Conservation (phyloP, 1,284 basidiomycete genomes). For the Volvariella surrecta region DNA sequence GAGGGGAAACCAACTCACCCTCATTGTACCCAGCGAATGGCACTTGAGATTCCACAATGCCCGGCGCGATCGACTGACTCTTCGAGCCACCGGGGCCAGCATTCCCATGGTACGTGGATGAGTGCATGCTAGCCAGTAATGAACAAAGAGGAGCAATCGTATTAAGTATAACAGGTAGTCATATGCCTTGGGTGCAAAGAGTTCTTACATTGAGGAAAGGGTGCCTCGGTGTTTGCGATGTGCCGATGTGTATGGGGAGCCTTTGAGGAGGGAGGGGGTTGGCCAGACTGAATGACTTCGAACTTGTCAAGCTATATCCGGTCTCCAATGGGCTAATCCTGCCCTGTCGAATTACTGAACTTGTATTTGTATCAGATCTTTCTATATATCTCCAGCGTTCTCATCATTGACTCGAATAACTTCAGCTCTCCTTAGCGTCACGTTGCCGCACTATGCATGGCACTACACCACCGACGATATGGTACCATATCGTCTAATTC, state of each 20-base stretch:
- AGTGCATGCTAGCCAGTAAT: not conserved
- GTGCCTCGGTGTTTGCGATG: not conserved
- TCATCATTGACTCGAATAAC: too few species aligned
- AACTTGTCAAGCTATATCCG: constrained; percentile 1
- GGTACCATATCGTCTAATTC: too few species aligned
- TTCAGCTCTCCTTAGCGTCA: too few species aligned
- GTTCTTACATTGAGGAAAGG: not conserved
- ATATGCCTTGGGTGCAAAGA: not conserved
- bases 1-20: not conserved
- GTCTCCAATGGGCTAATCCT: not conserved
- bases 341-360: not conserved
- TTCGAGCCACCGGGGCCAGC: not conserved
- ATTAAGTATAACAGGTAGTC: constrained; percentile 2
- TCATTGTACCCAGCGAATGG: not conserved
- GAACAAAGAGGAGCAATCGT: not conserved
- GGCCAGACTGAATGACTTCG: not conserved
- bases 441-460: too few species aligned
- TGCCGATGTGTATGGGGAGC: not conserved
- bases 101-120: not conserved
- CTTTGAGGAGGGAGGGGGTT: not conserved
- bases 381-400: too few species aligned
- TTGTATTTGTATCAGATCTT: too few species aligned
- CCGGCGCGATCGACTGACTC: not conserved
- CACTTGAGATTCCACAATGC: not conserved
- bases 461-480: too few species aligned